These are phyloP conservation scores for Malus hybrid DNA, from an alignment of 331 rosid species.

Conservation along the genomic window DNA sequence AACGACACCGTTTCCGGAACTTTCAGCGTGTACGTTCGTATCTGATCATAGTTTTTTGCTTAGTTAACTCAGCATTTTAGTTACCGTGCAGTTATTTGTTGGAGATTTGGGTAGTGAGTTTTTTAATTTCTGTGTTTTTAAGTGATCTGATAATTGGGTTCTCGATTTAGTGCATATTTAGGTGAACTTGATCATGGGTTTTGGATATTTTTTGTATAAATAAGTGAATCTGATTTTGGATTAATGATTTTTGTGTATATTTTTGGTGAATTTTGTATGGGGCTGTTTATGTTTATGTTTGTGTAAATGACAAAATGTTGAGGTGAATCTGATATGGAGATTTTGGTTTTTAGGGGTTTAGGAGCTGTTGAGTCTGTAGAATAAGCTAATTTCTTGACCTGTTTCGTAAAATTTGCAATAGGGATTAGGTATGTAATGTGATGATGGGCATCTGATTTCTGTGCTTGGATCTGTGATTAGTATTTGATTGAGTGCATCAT, in stretches of 20 bases:
- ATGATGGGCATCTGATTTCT: not conserved
- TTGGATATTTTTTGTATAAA: not conserved
- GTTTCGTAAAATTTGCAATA: not conserved
- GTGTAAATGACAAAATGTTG: not conserved
- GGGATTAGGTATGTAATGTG: not conserved
- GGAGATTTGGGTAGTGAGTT: constrained; percentile 1
- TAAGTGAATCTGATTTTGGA: not conserved
- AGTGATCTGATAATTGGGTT: not conserved
- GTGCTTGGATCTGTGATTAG: not conserved
- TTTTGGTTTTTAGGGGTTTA: not conserved
- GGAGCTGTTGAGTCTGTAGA: not conserved
- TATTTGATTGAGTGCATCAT: not conserved
- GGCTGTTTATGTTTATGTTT: not conserved
- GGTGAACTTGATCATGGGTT: not conserved
- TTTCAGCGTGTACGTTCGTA: constrained; percentile 58
- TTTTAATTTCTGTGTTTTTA: not conserved
- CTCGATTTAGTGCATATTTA: not conserved
- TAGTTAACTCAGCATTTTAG: not conserved
- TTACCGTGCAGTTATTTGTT: not conserved
- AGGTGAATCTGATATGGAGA: not conserved
- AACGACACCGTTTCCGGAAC: constrained; percentile 74
- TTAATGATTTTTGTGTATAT: not conserved
- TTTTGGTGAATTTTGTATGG: not conserved
- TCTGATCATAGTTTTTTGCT: not conserved
- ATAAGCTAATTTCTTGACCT: not conserved